These are phyloP conservation scores for Xerocomellus intermedius DNA, from an alignment of 768 basidiomycete genomes.

Conservation along the genomic window DNA sequence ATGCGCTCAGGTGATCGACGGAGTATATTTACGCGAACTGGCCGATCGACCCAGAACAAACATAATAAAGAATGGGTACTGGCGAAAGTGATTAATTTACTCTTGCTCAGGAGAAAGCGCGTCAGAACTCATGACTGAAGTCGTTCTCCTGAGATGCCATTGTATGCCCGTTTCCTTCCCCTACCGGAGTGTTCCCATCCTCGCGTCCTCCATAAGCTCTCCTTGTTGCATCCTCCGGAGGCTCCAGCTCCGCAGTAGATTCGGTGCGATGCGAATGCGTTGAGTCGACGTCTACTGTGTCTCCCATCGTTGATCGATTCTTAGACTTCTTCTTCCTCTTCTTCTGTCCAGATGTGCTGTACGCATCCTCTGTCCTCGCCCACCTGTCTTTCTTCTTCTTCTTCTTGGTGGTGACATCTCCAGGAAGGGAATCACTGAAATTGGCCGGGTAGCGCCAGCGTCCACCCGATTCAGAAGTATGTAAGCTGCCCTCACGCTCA, in stretches of 20 bases:
- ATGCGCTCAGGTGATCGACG: not conserved
- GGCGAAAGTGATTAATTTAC: not conserved
- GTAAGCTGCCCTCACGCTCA: conserved; percentile 36
- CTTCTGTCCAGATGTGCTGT: conserved; percentile 45
- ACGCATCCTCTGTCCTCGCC: conserved; percentile 85
- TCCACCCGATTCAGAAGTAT: conserved; percentile 36
- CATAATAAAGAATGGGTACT: conserved; percentile 11
- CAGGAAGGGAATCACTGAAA: conserved; percentile 58
- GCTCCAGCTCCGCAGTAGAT: conserved; percentile 44
- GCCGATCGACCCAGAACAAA: not conserved
- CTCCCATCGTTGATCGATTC: conserved; percentile 43
- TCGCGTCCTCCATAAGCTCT: conserved; percentile 51
- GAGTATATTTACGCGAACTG: conserved; percentile 5
- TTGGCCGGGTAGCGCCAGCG: conserved; percentile 88
- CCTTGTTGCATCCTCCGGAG: conserved; percentile 71
- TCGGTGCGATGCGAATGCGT: conserved; percentile 34
- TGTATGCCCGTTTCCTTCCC: conserved; percentile 16
- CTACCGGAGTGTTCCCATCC: conserved; percentile 8
- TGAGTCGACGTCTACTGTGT: conserved; percentile 28
- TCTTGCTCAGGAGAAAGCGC: not conserved
- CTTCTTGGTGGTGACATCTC: conserved; percentile 48
- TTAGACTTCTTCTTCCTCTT: conserved; percentile 68
- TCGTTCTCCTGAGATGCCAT: conserved; percentile 42
- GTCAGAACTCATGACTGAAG: conserved; percentile 66
- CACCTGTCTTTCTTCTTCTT: conserved; percentile 78